phyloP scores from a whole-genome alignment of 2,329 filamentous ascomycete genomes.

The Xylariaceae sp. region DNA sequence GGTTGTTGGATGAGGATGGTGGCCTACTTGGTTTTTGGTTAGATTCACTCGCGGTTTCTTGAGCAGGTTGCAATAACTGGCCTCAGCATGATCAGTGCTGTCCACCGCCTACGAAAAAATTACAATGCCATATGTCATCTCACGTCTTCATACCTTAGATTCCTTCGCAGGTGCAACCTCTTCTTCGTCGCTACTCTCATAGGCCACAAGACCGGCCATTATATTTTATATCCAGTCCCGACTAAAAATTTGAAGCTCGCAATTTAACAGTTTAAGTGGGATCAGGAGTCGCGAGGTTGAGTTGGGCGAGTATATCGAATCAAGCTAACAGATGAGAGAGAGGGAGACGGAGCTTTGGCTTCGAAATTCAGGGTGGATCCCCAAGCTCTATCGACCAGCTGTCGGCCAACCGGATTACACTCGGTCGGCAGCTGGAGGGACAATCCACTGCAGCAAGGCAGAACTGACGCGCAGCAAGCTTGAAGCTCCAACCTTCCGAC shows the following conservation, averaged over 20 bases:
- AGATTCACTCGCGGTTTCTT: slow-evolving; percentile 20
- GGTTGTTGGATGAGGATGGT: background rate
- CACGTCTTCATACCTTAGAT: slow-evolving; percentile 34
- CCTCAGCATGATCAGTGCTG: slow-evolving; percentile 39
- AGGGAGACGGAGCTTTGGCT: background rate
- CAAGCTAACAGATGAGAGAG: background rate
- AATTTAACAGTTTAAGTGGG: background rate
- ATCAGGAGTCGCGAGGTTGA: no score
- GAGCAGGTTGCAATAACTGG: slow-evolving; percentile 35
- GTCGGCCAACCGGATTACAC: no score
- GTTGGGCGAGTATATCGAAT: no score
- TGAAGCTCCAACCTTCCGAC: background rate
- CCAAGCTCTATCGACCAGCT: background rate
- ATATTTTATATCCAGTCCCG: background rate
- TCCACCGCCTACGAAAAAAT: slow-evolving; percentile 29
- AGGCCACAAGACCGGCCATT: slow-evolving; percentile 36
- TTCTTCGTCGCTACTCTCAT: slow-evolving; percentile 40
- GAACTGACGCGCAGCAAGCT: slow-evolving; percentile 5
- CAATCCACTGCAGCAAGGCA: background rate
- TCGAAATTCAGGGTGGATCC: background rate
- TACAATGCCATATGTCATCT: slow-evolving; percentile 13
- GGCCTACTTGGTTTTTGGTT: slow-evolving; percentile 30
- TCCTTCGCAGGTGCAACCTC: slow-evolving; percentile 28
- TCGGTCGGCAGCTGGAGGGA: background rate
- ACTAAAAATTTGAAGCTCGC: slow-evolving; percentile 1